Evolutionary conservation across 140 eudicot genomes (phyloP), one percentile per base, ranked within the genome.

Genomic region (Bidens hawaiensis): DNA sequence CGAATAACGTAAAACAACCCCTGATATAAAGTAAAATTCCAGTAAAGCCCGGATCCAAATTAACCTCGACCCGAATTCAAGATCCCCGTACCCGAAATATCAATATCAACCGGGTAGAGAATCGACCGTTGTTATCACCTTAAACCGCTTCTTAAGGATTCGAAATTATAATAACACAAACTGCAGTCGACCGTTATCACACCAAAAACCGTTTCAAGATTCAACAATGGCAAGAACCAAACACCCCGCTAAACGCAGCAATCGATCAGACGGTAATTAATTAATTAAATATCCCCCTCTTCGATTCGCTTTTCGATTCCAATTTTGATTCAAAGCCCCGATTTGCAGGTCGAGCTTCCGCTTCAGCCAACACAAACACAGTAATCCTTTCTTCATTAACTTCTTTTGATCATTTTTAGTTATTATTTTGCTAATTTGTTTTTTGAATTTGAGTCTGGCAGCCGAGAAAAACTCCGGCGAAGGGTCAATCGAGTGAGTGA

Each of bases 161-260:
- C 45, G 30, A 64, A 64, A 64, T 21, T 28, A 30, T 41, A n/a
- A n/a, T n/a, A 26, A 26, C 67, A 16, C 30, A 34, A 1, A 9
- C 11, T 9, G 38, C 60, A 65, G 8, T 65, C 49, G 60, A 50
- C 71, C 71, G 71, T 65, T 65, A 31, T 11, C 62, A 33, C 61
- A 13, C 36, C 23, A 33, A 6, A 16, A 33, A n/a, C n/a, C n/a
- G n/a, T n/a, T n/a, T n/a, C 48, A 2, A 3, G 22, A 28, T 24
- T 3, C 63, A 70, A 48, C 68, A 48, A 74, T 74, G 79, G 79
- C 79, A 42, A 74, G 79, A 74, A 68, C 68, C 50, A 74, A 74
- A 45, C 79, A 74, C 4, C 64, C 74, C 27, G 79, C 79, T 19
- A 60, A 74, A 23, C 72, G 74, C n/a, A 74, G 66, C 31, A 18